Base-by-base conservation (phyloP, 2,329 filamentous ascomycete genomes). In the Aspergillus fructus region DNA sequence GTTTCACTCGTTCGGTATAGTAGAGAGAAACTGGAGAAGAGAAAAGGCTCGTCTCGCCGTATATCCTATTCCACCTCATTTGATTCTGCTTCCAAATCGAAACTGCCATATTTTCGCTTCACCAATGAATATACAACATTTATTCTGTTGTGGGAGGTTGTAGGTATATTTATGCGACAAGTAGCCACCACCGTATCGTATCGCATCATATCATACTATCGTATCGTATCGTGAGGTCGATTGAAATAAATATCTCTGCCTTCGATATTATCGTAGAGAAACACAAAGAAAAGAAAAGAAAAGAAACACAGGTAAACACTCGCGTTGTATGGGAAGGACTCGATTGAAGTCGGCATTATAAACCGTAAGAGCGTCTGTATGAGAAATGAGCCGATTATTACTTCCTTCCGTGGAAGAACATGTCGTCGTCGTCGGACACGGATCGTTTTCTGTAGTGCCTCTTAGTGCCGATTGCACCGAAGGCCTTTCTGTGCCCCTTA, bases 381-480 rank as follows among this genome's bases (percentile, higher is more conserved):
- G 34, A 37, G 34, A 39, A 24, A 15, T 13, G 19, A 23, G 17
- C 8, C 40, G 17, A 17, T 47, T 56, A 17, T 47, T 56, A 54
- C 19, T 56, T 50, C 40, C 46, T 59, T 15, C 23, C 40, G 40
- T 46, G 30, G 4, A 55, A 51, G 47, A 62, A 60, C 27, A 65
- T 42, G 30, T 66, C 63, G 15, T 63, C 58, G 30, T 59, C 53
- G 27, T 59, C 61, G 21, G 64, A 59, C 9, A 53, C 62, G 17
- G 63, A 58, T 39, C 46, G 53, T 45, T 63, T 60, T 15, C 50
- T 55, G 37, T 57, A 40, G 43, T 8, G 12, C 33, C 41, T 59
- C 39, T 60, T 62, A 37, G 42, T 54, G 27, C 64, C 63, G 21
- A 65, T 64, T 4, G 59, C 53, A 19, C 58, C 55, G 5, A 54